phyloP scores from a whole-genome alignment of 2,329 filamentous ascomycete species.

The Diaporthe citrichinensis region DNA sequence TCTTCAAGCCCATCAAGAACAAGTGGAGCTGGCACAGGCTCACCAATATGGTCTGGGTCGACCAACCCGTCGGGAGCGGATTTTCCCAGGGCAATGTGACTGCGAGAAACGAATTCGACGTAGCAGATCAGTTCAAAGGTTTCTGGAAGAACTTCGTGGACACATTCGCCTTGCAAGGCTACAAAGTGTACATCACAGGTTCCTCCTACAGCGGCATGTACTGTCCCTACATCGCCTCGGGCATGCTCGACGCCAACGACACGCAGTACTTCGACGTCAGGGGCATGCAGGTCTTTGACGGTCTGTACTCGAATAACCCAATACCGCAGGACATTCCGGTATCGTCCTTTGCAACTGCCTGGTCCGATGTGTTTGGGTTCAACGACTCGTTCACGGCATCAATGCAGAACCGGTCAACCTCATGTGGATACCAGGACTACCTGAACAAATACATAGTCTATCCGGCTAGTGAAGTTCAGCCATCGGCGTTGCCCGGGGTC shows the following conservation, averaged over 20 bases:
- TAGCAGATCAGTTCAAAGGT: conserved; percentile 77
- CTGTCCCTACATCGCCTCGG: conserved; percentile 77
- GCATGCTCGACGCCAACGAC: conserved; percentile 74
- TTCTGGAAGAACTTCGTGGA: conserved; percentile 83
- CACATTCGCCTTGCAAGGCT: conserved; percentile 73
- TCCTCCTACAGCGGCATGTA: conserved; percentile 75
- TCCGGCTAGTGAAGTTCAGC: conserved; percentile 73
- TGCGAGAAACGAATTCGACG: conserved; percentile 74
- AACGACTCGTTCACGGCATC: conserved; percentile 68
- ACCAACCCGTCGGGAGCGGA: conserved; percentile 75
- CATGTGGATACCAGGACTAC: conserved; percentile 73
- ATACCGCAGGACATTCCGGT: conserved; percentile 58
- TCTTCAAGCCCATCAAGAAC: conserved; percentile 72
- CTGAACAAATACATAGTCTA: conserved; percentile 73
- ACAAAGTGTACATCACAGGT: conserved; percentile 78
- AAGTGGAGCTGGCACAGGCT: conserved; percentile 79
- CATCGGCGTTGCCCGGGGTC: conserved; percentile 59
- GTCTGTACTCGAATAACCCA: conserved; percentile 68
- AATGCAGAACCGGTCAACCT: conserved; percentile 63
- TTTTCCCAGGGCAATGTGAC: conserved; percentile 75
- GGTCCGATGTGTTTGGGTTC: conserved; percentile 70
- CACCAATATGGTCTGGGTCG: conserved; percentile 82
- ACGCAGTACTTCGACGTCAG: conserved; percentile 75
- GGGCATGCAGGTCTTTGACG: conserved; percentile 79
- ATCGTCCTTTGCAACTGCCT: conserved; percentile 70